Evolutionary conservation across 2,329 filamentous ascomycete genomes (phyloP).

Genomic region (Bimuria novae-zelandiae): DNA sequence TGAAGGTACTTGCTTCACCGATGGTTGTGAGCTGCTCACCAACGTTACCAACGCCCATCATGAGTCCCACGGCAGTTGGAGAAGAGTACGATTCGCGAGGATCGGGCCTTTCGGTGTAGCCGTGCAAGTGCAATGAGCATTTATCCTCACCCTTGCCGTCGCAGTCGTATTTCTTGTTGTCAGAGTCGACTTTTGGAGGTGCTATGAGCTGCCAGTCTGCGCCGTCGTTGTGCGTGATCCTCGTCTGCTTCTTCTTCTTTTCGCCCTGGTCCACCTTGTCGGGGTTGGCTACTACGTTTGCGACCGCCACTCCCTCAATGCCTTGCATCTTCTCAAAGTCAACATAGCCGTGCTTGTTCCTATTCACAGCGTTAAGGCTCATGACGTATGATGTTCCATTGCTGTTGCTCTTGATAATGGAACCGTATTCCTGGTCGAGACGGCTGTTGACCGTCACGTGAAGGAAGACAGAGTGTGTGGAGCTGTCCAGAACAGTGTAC

Average conservation of each 20-base stretch:
- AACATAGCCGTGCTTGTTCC: conserved; percentile 75
- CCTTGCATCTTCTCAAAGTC: conserved; percentile 97
- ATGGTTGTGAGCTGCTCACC: conserved; percentile 69
- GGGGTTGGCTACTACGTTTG: conserved; percentile 81
- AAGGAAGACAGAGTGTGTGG: conserved; percentile 90
- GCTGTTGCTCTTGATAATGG: conserved; percentile 96
- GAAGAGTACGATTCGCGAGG: conserved; percentile 86
- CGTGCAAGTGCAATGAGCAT: conserved; percentile 90
- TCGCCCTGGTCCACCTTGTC: conserved; percentile 65
- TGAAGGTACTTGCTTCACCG: conserved; percentile 83
- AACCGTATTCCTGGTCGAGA: conserved; percentile 72
- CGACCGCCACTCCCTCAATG: conserved; percentile 85
- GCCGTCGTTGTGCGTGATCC: conserved; percentile 96
- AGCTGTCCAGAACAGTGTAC: conserved; percentile 94
- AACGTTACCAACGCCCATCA: conserved; percentile 92
- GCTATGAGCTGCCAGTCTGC: conserved; percentile 79
- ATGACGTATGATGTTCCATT: conserved; percentile 95
- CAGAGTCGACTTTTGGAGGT: conserved; percentile 71
- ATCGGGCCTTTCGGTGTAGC: conserved; percentile 88
- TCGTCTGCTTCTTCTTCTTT: conserved; percentile 81
- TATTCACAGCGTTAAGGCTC: conserved; percentile 80
- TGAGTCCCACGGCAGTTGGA: conserved; percentile 82
- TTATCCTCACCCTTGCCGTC: conserved; percentile 61
- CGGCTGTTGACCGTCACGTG: conserved; percentile 80
- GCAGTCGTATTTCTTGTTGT: conserved; percentile 75